Evolutionary conservation across 306 rosid species (phyloP), one percentile per base, ranked within the genome.

Genomic region (Cajanus cajan): DNA sequence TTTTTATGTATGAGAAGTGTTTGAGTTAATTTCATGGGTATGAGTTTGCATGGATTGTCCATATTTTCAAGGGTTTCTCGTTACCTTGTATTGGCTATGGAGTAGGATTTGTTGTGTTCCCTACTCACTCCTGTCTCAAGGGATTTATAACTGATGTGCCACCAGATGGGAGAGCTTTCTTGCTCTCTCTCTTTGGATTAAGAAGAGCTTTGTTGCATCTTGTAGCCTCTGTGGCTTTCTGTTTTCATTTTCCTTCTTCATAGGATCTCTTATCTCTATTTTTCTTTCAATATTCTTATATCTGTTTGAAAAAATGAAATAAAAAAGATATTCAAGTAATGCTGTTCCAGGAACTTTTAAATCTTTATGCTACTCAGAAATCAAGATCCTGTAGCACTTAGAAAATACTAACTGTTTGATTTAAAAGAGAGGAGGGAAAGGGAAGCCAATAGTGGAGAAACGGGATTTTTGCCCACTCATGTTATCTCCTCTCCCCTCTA

Each of bases 201-300:
- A 34, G 13, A 62, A 33, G 43, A 33, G 44, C 4, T 63, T 33
- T 63, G 4, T 34, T 63, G 45, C 69, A 50, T 51, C 51, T 33
- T 71, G 12, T 33, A 50, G 63, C 24, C 22, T 16, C 31, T 9
- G 31, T 11, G 16, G 63, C 33, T 34, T 71, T 7, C 33, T 31
- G 9, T 19, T 51, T 71, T 11, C 48, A 9, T 65, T 65, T 65
- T 19, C 18, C 47, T 36, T 18, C 40, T n/a, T 10, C 13, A 7
- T 2, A 33, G n/a, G 43, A 71, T 34, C 39, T 48, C 62, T 70
- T 48, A n/a, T 28, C 28, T 70, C n/a, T 48, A 11, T 18, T 50
- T 71, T 50, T 25, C 33, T 70, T n/a, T 61, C 50, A 48, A 71
- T 71, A 33, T 28, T 71, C 62, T 48, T 71, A 13, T 7, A 68